Base-by-base conservation (phyloP, 2,329 filamentous ascomycete species). In the Apiospora hydei region DNA sequence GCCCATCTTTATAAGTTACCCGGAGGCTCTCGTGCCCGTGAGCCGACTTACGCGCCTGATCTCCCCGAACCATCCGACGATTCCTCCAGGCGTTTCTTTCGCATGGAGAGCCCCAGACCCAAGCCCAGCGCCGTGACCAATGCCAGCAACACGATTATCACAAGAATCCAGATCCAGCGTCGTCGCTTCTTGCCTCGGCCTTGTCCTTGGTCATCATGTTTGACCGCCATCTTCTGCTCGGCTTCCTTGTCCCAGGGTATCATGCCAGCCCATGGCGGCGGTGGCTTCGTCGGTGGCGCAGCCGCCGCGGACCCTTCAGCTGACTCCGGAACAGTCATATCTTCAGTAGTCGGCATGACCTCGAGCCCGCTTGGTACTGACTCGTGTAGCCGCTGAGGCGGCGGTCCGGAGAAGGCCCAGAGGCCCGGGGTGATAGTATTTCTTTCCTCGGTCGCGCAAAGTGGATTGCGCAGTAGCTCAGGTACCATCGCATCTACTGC, bases 171-270 rank as follows among this genome's bases (percentile, higher is more conserved):
- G 34, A 41, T 41, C 34, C 57, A n/a, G 10, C 57, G 34, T 8
- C 34, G 18, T 6, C 18, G 21, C 18, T 21, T 1, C 7, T 47
- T 21, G 21, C 8, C 21, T 1, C 21, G 41, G 8, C 1, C 16
- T 24, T 41, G 5, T 1, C 21, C 18, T 0, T 6, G 13, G 16
- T n/a, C 46, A 14, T 34, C 5, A 4, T 41, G 34, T 1, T 24
- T 38, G 57, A 64, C 21, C 57, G 21, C 16, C 18, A n/a, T 64
- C 66, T 68, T 68, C 24, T 44, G 41, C 41, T 47, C 66, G 13
- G 44, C n/a, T 18, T 68, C 66, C 66, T n/a, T 47, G 66, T 46
- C n/a, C 66, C 41, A 68, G 10, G 57, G 34, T 8, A 41, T 64
- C 34, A 41, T 38, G 4, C 34, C 34, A 14, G 57, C 57, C 34